These are phyloP conservation scores for Eutrema salsugineum DNA, from an alignment of 441 rosid species.

Conservation along the genomic window DNA sequence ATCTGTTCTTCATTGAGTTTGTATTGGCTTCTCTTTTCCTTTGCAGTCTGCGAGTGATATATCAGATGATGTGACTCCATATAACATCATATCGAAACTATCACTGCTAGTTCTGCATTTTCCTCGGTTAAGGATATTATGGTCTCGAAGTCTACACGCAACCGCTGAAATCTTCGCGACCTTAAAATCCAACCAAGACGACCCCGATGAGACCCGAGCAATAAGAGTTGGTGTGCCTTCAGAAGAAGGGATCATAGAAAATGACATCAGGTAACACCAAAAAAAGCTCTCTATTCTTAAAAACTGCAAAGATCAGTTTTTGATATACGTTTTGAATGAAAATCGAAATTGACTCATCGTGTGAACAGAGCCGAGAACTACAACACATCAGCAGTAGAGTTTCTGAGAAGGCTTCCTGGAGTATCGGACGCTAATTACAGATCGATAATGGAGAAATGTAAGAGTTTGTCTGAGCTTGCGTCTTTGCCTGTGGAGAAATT, in stretches of 20 bases:
- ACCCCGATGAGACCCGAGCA: slow-evolving; percentile 82
- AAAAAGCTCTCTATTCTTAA: neutral
- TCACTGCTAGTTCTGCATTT: slow-evolving; percentile 87
- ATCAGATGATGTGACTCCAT: slow-evolving; percentile 90
- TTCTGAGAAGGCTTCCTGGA: slow-evolving; percentile 94
- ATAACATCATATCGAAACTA: slow-evolving; percentile 86
- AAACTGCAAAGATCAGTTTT: neutral
- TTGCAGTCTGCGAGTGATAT: slow-evolving; percentile 93
- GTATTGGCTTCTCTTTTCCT: neutral
- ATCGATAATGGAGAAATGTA: slow-evolving; percentile 83
- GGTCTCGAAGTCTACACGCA: slow-evolving; percentile 97
- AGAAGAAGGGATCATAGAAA: slow-evolving; percentile 84
- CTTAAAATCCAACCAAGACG: slow-evolving; percentile 90
- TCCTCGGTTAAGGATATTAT: slow-evolving; percentile 82
- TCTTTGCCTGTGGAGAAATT: slow-evolving; percentile 66
- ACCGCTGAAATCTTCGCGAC: slow-evolving; percentile 89
- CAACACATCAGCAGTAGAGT: slow-evolving; percentile 90
- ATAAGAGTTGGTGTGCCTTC: slow-evolving; percentile 93
- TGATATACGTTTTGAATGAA: neutral
- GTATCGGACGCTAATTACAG: slow-evolving; percentile 86
- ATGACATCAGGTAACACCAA: slow-evolving; percentile 67
- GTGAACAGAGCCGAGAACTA: slow-evolving; percentile 85
- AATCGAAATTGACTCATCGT: neutral
- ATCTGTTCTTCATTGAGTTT: neutral
- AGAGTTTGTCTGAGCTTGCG: slow-evolving; percentile 77